Conservation (phyloP, 2,329 filamentous ascomycete genomes). For the Sporothrix dimorphospora region DNA sequence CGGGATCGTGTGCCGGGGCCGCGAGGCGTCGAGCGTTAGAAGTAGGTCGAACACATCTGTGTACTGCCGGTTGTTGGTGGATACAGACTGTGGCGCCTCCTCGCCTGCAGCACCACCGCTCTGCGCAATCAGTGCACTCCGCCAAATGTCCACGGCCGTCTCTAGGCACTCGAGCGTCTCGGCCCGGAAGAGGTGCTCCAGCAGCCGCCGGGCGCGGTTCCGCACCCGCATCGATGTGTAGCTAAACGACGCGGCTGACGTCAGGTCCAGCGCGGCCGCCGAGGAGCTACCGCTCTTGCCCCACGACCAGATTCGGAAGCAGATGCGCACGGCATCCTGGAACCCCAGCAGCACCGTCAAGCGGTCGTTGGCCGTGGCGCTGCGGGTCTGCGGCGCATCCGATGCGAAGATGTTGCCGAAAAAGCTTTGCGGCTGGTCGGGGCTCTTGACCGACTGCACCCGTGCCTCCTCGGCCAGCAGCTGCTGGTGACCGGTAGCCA, state of each 20-base stretch:
- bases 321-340: conserved; percentile 90
- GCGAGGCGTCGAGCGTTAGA: conserved; percentile 86
- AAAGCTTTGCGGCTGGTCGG: conserved; percentile 82
- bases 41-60: conserved; percentile 80
- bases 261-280: conserved; percentile 50
- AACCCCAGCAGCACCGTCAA: conserved; percentile 95
- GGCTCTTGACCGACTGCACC: conserved; percentile 70
- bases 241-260: conserved; percentile 78
- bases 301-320: conserved; percentile 93
- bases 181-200: conserved; percentile 90
- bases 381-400: conserved; percentile 74
- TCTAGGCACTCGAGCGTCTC: conserved; percentile 94
- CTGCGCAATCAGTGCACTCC: conserved; percentile 47
- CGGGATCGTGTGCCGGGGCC: conserved; percentile 88
- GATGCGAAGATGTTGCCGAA: conserved; percentile 91
- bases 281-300: conserved; percentile 25
- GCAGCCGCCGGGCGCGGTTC: conserved; percentile 80
- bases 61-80: conserved; percentile 42
- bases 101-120: conserved; percentile 36
- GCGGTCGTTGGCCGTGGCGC: conserved; percentile 86
- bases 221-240: conserved; percentile 91
- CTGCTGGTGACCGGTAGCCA: conserved; percentile 84
- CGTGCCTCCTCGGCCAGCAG: conserved; percentile 75
- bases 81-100: conserved; percentile 36
- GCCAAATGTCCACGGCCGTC: conserved; percentile 86